These are phyloP conservation scores for Wickerhamiella allomyrinae DNA, from an alignment of 805 yeast genomes.

Conservation along the genomic window DNA sequence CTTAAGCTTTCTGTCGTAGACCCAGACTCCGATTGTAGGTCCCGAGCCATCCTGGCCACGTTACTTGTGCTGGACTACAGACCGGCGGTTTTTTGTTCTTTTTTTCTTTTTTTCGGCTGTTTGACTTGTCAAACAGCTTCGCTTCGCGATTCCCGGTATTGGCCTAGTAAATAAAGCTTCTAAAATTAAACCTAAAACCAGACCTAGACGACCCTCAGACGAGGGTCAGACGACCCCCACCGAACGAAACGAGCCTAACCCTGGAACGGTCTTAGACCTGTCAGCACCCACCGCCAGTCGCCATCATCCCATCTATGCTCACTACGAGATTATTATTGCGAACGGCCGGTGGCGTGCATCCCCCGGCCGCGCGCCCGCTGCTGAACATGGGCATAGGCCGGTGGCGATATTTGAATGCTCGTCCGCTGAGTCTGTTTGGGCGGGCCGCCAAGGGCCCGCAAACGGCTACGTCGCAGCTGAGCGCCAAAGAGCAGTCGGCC, in stretches of 20 bases:
- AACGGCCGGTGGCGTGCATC: neutral
- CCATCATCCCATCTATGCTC: neutral
- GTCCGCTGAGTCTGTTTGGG: neutral
- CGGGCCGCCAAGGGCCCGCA: neutral
- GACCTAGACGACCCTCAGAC: no score
- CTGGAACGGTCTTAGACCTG: no score
- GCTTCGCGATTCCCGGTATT: no score
- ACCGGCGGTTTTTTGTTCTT: no score
- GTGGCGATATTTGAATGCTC: neutral
- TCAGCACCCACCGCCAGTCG: neutral
- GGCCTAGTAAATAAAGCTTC: no score
- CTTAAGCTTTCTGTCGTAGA: no score
- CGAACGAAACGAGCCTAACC: neutral
- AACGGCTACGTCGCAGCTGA: slow-evolving; percentile 28
- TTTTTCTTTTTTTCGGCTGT: no score
- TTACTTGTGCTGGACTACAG: no score
- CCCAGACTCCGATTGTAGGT: no score
- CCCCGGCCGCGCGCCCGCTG: neutral
- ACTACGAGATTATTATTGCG: neutral
- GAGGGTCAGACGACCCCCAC: neutral
- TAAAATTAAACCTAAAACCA: no score
- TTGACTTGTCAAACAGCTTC: no score
- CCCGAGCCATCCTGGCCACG: no score
- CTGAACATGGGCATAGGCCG: neutral
- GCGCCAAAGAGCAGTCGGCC: slow-evolving; percentile 71